Base-by-base conservation (phyloP, 2,329 filamentous ascomycete genomes). In the Ophiostoma australiae region DNA sequence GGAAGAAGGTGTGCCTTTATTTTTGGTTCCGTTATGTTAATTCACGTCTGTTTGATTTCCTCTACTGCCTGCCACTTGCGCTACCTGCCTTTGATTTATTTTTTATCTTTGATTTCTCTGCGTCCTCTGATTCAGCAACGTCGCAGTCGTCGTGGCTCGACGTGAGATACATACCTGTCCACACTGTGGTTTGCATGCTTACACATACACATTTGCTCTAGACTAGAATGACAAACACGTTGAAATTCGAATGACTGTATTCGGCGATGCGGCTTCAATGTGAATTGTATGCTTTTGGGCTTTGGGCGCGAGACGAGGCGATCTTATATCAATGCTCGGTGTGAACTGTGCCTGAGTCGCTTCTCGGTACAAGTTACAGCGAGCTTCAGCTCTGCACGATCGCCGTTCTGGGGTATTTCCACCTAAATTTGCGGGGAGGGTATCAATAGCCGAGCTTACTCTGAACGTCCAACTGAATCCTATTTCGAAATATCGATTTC, bases 401-500 rank as follows among this genome's bases (percentile, higher is more conserved):
- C 8, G n/a, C 52, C n/a, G 52, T 52, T 52, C 37, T 58, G 58
- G 23, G 39, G 37, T 44, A n/a, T 52, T 67, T 65, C 33, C 61
- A 35, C 31, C 61, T 37, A 37, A 37, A 52, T 41, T 67, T 71
- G 70, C 61, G 70, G 68, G 68, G 63, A 66, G 68, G 63, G 33
- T 41, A 67, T 61, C 1, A 2, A 70, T 70, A 66, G 65, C 71
- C 71, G 65, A 48, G 55, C 20, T 70, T 52, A 48, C 15, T 11
- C 39, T n/a, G 27, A 31, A 48, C 44, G 44, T 48, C 5, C 7
- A 20, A 39, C 13, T 1, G 1, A 48, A 17, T 4, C 3, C 4
- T n/a, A 48, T 48, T 17, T 13, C 13, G 41, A 20, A 20, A 44
- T 17, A 5, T 48, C 17, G 7, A 48, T 48, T n/a, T n/a, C 20